Evolutionary conservation across 73 alveolate genomes (phyloP).

Genomic region (Paramecium caudatum): DNA sequence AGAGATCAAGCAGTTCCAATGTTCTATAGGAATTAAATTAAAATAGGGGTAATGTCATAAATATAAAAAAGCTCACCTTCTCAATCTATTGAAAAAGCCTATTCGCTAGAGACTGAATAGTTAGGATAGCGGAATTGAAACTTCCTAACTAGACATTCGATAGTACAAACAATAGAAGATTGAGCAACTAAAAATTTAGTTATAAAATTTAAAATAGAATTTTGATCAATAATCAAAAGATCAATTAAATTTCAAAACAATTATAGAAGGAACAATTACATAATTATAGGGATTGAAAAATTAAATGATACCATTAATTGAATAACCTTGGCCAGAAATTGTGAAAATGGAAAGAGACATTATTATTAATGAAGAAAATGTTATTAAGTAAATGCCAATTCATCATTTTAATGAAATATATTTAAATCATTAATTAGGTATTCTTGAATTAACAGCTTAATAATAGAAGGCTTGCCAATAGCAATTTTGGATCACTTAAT

Average conservation of each 20-base stretch:
- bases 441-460: neutral
- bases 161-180: constrained; percentile 12
- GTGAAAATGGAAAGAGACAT: constrained; percentile 12
- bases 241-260: neutral
- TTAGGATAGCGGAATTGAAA: no score
- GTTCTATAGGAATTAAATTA: neutral
- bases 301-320: neutral
- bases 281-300: neutral
- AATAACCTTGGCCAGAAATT: constrained; percentile 12
- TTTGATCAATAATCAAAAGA: neutral
- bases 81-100: no score
- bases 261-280: neutral
- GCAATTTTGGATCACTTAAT: constrained; percentile 1
- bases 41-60: no score
- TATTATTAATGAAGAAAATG: neutral
- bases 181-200: constrained; percentile 23
- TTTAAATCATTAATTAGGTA: neutral
- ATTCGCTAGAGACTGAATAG: no score
- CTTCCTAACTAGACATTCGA: no score
- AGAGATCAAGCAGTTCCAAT: neutral
- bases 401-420: neutral
- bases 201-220: constrained; percentile 43
- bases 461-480: neutral
- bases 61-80: no score
- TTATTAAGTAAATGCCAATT: neutral